Evolutionary conservation across 352 stramenopile genomes (phyloP), one percentile per base, ranked within the genome.

Genomic region (Aphanomyces cochlioides): DNA sequence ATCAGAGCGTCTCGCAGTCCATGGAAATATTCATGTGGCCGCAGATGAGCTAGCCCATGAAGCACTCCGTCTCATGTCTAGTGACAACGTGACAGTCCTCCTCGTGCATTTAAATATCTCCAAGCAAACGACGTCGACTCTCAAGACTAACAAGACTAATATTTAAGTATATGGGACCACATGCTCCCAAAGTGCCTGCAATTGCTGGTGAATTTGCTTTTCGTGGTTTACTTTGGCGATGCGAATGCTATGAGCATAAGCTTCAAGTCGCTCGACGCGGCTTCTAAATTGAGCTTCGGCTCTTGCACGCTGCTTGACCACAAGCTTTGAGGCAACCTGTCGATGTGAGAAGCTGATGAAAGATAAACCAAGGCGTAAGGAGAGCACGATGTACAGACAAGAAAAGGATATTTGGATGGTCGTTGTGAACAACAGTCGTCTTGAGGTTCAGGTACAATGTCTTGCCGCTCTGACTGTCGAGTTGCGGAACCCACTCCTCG

Each of bases 51-150:
- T 93, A 64, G 82, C 83, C 3, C 84, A 91, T 56, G 84, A 93
- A 66, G 85, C 76, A 10, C 85, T 91, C 45, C 80, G 82, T 8
- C 76, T 81, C 0, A 90, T 88, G 72, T 90, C 84, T 4, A 90
- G 89, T 67, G 85, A 93, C 77, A 93, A 93, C 74, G 86, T 93
- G 69, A 87, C 81, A 1, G 84, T 92, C n/a, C 58, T 91, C 10
- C 73, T 77, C 5, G 45, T 85, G 17, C 56, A 76, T 19, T 17
- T 81, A 15, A 63, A 72, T 19, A 19, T 5, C n/a, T 66, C 64
- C 8, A 48, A 12, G 50, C 10, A 28, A 13, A 21, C 57, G 15
- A 5, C 13, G 3, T 21, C 15, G 4, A 37, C 38, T 39, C 6
- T 12, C 4, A 17, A 28, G 3, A 40, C 39, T 41, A 8, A 17